phyloP scores from a whole-genome alignment of 2,329 filamentous ascomycete species.

The Mollisiaceae sp. region DNA sequence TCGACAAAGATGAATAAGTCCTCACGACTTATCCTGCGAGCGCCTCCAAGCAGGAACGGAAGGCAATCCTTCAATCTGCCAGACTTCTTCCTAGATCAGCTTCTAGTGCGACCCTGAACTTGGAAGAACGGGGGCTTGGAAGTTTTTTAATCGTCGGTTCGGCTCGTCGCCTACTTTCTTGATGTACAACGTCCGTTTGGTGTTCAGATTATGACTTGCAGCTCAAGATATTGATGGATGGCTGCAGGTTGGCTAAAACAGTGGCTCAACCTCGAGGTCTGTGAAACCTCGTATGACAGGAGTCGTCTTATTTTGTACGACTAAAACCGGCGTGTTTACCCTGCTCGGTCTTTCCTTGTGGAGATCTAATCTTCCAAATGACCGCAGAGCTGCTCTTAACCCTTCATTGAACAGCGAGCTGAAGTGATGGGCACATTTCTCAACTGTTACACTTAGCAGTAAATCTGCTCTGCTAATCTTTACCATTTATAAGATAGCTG shows the following conservation, averaged over 20 bases:
- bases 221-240: slow-evolving; percentile 21
- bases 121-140: background rate
- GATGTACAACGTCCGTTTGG: background rate
- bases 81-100: background rate
- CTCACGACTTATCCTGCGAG: background rate
- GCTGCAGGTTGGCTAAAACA: slow-evolving; percentile 1
- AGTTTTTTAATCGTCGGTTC: background rate
- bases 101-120: background rate
- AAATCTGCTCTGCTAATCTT: background rate
- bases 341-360: background rate
- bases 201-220: slow-evolving; percentile 1
- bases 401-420: background rate
- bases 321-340: background rate
- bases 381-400: background rate
- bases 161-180: slow-evolving; percentile 2
- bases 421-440: background rate
- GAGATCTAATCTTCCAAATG: background rate
- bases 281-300: slow-evolving; percentile 3
- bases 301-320: background rate
- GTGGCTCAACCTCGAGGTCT: slow-evolving; percentile 2
- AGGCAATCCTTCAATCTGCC: background rate
- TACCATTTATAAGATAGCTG: background rate
- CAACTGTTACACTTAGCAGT: background rate
- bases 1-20: background rate
- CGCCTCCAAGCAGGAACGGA: background rate